Base-by-base conservation (phyloP, 257 asterid species). In the Lithospermum erythrorhizon region DNA sequence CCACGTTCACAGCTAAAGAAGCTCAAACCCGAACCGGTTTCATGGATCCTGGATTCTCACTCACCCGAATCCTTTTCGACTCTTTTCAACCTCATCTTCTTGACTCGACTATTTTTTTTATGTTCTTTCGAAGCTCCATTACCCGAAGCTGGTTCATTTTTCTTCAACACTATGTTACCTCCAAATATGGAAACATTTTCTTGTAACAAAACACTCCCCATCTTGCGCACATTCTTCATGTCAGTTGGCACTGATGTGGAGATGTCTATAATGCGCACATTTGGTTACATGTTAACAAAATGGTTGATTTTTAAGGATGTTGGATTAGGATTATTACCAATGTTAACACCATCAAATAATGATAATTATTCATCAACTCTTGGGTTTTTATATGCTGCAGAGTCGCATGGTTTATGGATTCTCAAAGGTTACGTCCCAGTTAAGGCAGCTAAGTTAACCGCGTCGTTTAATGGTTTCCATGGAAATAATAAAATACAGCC, bases 1-100 rank as follows among this genome's bases (percentile, higher is more conserved):
- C 88, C 95, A 0, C 85, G 88, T 16, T 79, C 93, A 0, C 90
- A 84, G 75, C 87, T 81, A 29, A 85, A 73, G 68, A 63, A 61
- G 32, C 79, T 83, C 58, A 82, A 82, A 19, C 81, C 90, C 21
- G 87, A 81, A 32, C 93, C 93, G 1, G 61, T 89, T 1, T 70
- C 82, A 16, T 87, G 97, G 97, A 78, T 80, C 3, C 75, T 89
- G 0, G 95, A 87, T 55, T 78, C 95, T 11, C 95, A 87, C 84
- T 73, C 97, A 6, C 75, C 85, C 0, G 95, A 89, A 70, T 82
- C 95, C 0, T 89, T 89, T 78, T 89, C 97, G 0, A 68, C 59
- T 58, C 83, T 89, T 88, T 89, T 84, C 78, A 78, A 71, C 66
- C 83, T 83, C 71, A 25, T 89, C 54, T 75, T 89, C 73, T 83